phyloP scores from a whole-genome alignment of 371 early-diverging fungal species.

The Mucor piriformis region DNA sequence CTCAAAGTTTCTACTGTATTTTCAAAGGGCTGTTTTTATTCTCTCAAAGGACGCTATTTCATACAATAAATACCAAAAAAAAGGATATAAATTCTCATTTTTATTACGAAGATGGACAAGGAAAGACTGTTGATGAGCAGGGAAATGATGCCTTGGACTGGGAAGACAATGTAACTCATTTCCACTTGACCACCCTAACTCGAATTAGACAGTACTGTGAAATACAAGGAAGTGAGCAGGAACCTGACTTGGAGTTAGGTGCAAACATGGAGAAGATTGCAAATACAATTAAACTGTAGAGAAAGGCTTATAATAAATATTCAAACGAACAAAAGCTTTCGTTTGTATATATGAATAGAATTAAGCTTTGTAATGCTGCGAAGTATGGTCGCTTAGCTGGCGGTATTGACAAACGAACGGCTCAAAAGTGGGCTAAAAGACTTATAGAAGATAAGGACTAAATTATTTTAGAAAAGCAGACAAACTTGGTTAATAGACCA shows the following conservation, averaged over 20 bases:
- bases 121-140: conserved; percentile 5
- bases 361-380: conserved; percentile 17
- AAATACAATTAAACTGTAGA: conserved; percentile 6
- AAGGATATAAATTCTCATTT: conserved; percentile 7
- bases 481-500: conserved; percentile 18
- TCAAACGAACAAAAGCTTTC: conserved; percentile 19
- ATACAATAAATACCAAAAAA: no score
- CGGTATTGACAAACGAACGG: conserved; percentile 16
- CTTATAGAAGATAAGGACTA: conserved; percentile 18
- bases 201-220: conserved; percentile 14
- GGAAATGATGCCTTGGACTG: conserved; percentile 9
- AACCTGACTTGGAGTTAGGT: conserved; percentile 6
- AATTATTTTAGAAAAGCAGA: conserved; percentile 15
- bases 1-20: no score
- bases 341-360: conserved; percentile 16
- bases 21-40: no score
- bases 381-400: conserved; percentile 16
- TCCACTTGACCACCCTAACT: conserved; percentile 4
- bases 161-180: conserved; percentile 11
- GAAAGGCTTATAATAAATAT: conserved; percentile 13
- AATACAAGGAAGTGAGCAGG: conserved; percentile 10
- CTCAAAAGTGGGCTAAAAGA: conserved; percentile 24
- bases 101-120: conserved; percentile 15
- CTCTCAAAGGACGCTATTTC: no score
- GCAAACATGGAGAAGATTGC: conserved; percentile 19